phyloP scores from a whole-genome alignment of 2,329 filamentous ascomycete species.

The Colletotrichum liriopes region DNA sequence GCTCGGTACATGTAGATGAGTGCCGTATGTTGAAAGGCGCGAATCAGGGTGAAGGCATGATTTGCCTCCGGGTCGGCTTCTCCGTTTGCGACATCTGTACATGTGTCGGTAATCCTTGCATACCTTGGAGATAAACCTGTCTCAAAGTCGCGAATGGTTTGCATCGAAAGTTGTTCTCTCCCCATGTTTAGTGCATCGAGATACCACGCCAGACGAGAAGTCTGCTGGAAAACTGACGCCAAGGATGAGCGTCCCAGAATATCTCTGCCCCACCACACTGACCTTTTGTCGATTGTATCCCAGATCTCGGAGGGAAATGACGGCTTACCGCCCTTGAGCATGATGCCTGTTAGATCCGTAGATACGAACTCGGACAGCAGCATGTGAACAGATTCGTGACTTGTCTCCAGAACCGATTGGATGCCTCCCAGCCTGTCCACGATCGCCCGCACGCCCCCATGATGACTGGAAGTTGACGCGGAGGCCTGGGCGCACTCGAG shows the following conservation, averaged over 20 bases:
- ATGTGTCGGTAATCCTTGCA: conserved; percentile 47
- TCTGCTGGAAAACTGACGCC: conserved; percentile 53
- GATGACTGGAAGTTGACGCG: conserved; percentile 50
- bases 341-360: conserved; percentile 58
- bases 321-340: conserved; percentile 57
- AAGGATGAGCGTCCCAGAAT: conserved; percentile 53
- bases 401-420: conserved; percentile 45
- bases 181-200: conserved; percentile 44
- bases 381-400: conserved; percentile 53
- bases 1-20: conserved; percentile 61
- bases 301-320: conserved; percentile 57
- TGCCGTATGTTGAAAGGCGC: conserved; percentile 58
- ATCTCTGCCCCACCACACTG: conserved; percentile 60
- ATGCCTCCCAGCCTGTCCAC: conserved; percentile 52
- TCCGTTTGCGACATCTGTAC: conserved; percentile 2
- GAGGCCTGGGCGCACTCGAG: conserved; percentile 51
- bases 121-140: conserved; percentile 48
- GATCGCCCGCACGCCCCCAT: conserved; percentile 55
- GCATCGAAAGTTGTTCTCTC: conserved; percentile 47
- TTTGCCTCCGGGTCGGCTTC: conserved; percentile 47
- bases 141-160: conserved; percentile 49
- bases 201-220: conserved; percentile 50
- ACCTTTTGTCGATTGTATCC: conserved; percentile 56
- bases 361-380: conserved; percentile 61
- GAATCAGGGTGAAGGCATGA: conserved; percentile 54